phyloP scores from a whole-genome alignment of 768 basidiomycete species.

The Lyophyllum shimeji region DNA sequence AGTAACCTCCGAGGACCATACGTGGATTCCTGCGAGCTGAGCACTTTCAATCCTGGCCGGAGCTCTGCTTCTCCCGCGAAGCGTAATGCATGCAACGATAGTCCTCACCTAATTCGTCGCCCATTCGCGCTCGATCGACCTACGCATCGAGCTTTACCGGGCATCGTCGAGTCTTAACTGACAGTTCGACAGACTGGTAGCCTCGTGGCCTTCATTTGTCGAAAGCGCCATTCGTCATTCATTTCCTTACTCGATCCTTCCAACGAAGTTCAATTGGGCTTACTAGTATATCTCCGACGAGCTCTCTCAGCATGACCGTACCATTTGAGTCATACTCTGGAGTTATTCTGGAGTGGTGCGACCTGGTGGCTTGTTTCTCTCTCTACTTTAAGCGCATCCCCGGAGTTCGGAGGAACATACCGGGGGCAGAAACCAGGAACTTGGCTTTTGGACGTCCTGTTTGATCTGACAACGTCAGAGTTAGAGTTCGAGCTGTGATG shows the following conservation, averaged over 20 bases:
- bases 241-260: not conserved
- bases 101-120: not conserved
- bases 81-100: not conserved
- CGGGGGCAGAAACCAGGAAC: not conserved
- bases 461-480: constrained; percentile 1
- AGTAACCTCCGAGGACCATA: constrained; percentile 6
- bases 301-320: not conserved
- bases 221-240: not conserved
- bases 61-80: constrained; percentile 15
- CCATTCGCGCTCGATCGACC: not conserved
- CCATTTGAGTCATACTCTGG: not conserved
- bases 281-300: not conserved
- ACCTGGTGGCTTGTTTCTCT: not conserved
- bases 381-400: not conserved
- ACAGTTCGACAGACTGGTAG: constrained; percentile 4
- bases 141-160: not conserved
- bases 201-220: constrained; percentile 3
- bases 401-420: not conserved
- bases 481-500: constrained; percentile 8
- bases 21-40: constrained; percentile 2
- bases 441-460: not conserved
- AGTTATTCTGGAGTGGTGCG: not conserved
- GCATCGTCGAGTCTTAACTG: not conserved
- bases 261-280: not conserved
- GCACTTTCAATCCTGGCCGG: not conserved